Conservation (phyloP, 192 early-diverging fungal genomes). For the Geranomyces michiganensis region DNA sequence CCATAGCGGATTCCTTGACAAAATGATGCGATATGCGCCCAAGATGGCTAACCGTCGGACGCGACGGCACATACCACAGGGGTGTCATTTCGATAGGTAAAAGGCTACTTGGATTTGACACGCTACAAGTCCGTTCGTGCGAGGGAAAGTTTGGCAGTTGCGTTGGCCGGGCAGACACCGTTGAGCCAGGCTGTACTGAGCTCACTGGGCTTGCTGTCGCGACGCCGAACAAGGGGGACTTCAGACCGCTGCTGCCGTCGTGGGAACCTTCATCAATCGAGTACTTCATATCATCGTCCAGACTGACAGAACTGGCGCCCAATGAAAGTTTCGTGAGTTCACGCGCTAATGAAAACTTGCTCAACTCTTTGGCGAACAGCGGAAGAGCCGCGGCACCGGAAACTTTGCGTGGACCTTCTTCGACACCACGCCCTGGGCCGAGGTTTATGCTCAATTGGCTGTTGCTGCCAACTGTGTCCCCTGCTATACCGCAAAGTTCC, state of each 20-base stretch:
- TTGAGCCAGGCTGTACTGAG: neutral
- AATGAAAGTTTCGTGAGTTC: constrained; percentile 11
- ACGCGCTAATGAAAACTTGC: constrained; percentile 13
- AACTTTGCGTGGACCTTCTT: neutral
- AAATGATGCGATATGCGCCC: constrained; percentile 80
- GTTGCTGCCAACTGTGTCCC: neutral
- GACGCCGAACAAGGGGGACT: neutral
- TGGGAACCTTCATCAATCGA: neutral
- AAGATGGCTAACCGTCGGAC: constrained; percentile 55
- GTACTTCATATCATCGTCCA: constrained; percentile 5
- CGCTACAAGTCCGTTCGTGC: neutral
- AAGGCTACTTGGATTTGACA: neutral
- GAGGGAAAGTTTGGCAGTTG: constrained; percentile 4
- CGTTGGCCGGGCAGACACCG: neutral
- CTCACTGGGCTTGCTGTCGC: neutral
- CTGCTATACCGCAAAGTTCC: neutral
- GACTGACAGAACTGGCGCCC: neutral
- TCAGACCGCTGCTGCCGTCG: neutral
- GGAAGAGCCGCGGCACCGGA: constrained; percentile 3
- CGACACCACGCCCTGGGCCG: neutral
- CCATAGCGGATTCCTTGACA: constrained; percentile 68
- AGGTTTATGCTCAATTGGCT: constrained; percentile 7
- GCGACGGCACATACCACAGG: constrained; percentile 64
- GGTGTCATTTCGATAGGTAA: constrained; percentile 67
- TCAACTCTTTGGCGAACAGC: constrained; percentile 5